These are phyloP conservation scores for Phytopythium boreale DNA, from an alignment of 352 stramenopile species.

Conservation along the genomic window DNA sequence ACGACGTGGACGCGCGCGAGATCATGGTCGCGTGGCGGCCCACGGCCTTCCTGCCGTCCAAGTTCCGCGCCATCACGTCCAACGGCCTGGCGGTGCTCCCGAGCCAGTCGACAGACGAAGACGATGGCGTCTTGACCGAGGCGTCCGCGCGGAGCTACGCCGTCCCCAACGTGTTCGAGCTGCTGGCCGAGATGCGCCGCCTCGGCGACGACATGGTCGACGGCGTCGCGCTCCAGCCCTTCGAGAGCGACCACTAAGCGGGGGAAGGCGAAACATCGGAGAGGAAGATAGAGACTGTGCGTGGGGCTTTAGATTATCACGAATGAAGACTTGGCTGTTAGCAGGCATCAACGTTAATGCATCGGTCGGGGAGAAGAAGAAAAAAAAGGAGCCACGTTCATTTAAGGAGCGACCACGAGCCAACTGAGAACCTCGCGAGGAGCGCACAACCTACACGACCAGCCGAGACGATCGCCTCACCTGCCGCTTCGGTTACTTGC, in stretches of 20 bases:
- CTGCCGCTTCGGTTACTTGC: no score
- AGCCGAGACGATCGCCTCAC: no score
- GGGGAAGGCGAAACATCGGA: no score
- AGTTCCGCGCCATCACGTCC: slow-evolving; percentile 80
- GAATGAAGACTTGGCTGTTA: neutral
- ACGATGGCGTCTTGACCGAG: slow-evolving; percentile 8
- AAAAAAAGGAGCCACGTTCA: slow-evolving; percentile 25
- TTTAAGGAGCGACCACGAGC: slow-evolving; percentile 1
- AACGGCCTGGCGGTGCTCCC: slow-evolving; percentile 55
- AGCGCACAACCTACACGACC: neutral
- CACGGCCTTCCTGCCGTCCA: slow-evolving; percentile 67
- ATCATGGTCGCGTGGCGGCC: slow-evolving; percentile 83
- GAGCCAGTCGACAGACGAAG: slow-evolving; percentile 19
- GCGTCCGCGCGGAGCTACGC: slow-evolving; percentile 34
- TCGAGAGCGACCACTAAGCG: slow-evolving; percentile 18
- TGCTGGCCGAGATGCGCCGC: slow-evolving; percentile 71
- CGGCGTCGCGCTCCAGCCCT: slow-evolving; percentile 49
- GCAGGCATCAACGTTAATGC: neutral
- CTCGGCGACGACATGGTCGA: slow-evolving; percentile 64
- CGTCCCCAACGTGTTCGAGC: slow-evolving; percentile 76
- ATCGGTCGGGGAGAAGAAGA: neutral
- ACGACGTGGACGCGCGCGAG: slow-evolving; percentile 51
- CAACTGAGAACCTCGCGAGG: neutral
- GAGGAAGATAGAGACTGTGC: neutral
- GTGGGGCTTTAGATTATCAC: neutral